These are phyloP conservation scores for Cantharellus anzutake DNA, from an alignment of 768 basidiomycete species.

Conservation along the genomic window DNA sequence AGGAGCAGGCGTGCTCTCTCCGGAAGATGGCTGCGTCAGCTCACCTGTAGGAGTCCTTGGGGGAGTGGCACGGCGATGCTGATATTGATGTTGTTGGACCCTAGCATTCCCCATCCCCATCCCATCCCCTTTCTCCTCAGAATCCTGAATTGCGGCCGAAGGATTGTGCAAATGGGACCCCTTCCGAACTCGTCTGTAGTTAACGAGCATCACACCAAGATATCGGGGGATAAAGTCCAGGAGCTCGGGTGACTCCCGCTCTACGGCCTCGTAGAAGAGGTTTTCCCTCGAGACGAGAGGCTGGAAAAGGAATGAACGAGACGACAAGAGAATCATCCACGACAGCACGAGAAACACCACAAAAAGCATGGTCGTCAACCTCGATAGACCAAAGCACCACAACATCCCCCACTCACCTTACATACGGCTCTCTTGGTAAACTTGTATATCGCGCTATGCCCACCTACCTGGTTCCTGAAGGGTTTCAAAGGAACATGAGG, in stretches of 20 bases:
- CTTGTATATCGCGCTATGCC: constrained; percentile 92
- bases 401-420: constrained; percentile 45
- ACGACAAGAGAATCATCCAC: background rate
- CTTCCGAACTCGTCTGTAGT: constrained; percentile 56
- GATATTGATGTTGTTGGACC: background rate
- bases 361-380: background rate
- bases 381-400: background rate
- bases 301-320: constrained; percentile 22
- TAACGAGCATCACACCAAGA: constrained; percentile 95
- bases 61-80: background rate
- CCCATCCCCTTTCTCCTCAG: background rate
- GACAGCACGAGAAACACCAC: too few species aligned
- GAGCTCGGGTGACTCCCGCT: constrained; percentile 80
- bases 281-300: constrained; percentile 95
- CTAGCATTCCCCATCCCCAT: too few species aligned
- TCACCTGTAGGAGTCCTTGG: background rate
- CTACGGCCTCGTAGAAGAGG: constrained; percentile 92
- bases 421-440: constrained; percentile 96
- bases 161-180: constrained; percentile 1
- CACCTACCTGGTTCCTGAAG: constrained; percentile 95
- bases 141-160: constrained; percentile 4
- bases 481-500: constrained; percentile 87
- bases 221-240: constrained; percentile 94
- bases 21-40: too few species aligned
- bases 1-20: background rate